Evolutionary conservation across 192 early-diverging fungal species (phyloP).

Genomic region (Backusella morwellensis): DNA sequence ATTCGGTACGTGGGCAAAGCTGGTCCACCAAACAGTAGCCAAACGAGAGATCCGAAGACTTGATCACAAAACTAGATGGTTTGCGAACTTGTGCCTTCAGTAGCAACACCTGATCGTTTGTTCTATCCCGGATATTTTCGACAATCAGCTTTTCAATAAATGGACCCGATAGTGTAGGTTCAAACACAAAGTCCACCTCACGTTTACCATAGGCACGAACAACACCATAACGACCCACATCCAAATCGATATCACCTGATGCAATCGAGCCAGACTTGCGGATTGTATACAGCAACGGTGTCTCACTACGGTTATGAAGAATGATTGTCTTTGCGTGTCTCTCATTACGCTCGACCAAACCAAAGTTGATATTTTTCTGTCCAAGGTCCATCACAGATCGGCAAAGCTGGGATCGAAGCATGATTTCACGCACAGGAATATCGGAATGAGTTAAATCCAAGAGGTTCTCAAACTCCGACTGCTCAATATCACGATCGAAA

Average conservation of each 20-base stretch:
- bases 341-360: conserved; percentile 83
- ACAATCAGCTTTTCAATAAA: conserved; percentile 86
- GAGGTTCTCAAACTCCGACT: conserved; percentile 77
- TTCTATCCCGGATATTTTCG: conserved; percentile 85
- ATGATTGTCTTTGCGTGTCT: conserved; percentile 83
- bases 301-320: conserved; percentile 88
- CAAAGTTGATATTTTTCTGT: conserved; percentile 98
- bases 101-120: conserved; percentile 72
- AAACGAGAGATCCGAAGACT: conserved; percentile 73
- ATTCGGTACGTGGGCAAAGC: conserved; percentile 46
- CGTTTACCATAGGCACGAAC: conserved; percentile 88
- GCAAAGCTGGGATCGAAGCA: conserved; percentile 83
- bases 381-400: conserved; percentile 89
- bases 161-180: conserved; percentile 83
- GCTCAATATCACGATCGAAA: conserved; percentile 81
- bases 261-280: conserved; percentile 94
- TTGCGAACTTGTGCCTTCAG: conserved; percentile 92
- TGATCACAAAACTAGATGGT: conserved; percentile 84
- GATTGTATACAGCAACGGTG: conserved; percentile 87
- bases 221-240: conserved; percentile 78
- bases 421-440: conserved; percentile 88
- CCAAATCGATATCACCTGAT: conserved; percentile 85
- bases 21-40: conserved; percentile 64
- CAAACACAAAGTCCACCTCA: conserved; percentile 91
- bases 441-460: conserved; percentile 49